Evolutionary conservation across 768 basidiomycete genomes (phyloP).

Genomic region (Myochromella boudieri): DNA sequence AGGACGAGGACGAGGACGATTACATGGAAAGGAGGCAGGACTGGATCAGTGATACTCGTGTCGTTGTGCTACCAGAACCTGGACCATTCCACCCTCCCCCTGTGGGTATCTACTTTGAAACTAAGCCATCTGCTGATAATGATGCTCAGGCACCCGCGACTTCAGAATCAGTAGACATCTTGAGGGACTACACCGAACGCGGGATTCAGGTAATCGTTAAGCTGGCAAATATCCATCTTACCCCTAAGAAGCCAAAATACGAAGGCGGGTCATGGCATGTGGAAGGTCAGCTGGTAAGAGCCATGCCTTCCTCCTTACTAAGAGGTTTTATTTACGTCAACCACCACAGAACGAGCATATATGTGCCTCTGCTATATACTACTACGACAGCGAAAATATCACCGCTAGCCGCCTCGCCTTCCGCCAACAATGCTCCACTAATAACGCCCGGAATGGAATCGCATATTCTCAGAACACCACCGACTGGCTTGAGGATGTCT

Average conservation of each 20-base stretch:
- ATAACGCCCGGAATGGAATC: neutral
- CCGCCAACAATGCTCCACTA: slow-evolving; percentile 4
- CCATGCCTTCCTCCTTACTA: neutral
- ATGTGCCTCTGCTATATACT: slow-evolving; percentile 19
- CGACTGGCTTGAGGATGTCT: slow-evolving; percentile 12
- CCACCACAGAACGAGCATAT: slow-evolving; percentile 17
- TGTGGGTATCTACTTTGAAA: too few species aligned
- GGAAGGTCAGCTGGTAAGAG: slow-evolving; percentile 16
- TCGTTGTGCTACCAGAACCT: slow-evolving; percentile 16
- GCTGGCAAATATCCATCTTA: slow-evolving; percentile 17
- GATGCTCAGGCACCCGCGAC: slow-evolving; percentile 24
- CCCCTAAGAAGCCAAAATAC: slow-evolving; percentile 14
- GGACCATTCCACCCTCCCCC: slow-evolving; percentile 8
- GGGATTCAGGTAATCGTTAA: slow-evolving; percentile 18
- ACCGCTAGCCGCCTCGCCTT: slow-evolving; percentile 10
- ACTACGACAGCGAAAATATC: slow-evolving; percentile 17
- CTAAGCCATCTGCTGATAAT: too few species aligned
- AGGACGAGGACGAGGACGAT: slow-evolving; percentile 18
- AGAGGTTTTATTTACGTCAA: neutral
- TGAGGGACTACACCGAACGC: slow-evolving; percentile 2
- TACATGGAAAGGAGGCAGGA: slow-evolving; percentile 13
- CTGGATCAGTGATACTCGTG: slow-evolving; percentile 5
- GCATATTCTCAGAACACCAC: neutral
- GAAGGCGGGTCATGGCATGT: slow-evolving; percentile 18
- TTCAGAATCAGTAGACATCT: slow-evolving; percentile 21